Evolutionary conservation across 2,329 filamentous ascomycete species (phyloP).

Genomic region (Alternaria sp.): DNA sequence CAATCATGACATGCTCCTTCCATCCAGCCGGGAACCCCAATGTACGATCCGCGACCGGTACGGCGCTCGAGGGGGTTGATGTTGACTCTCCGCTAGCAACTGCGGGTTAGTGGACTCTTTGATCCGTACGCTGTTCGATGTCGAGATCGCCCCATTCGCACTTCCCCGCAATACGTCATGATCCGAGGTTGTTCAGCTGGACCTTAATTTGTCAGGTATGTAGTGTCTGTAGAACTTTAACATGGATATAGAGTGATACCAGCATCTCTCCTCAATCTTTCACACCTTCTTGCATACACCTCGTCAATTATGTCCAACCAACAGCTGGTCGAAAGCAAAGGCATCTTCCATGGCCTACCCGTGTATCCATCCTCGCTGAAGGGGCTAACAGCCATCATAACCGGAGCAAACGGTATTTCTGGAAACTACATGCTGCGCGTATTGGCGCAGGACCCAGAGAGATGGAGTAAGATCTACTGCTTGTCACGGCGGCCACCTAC

Average conservation of each 20-base stretch:
- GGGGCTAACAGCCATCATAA: conserved; percentile 61
- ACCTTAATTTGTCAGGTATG: background rate
- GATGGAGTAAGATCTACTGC: conserved; percentile 63
- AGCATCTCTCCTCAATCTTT: background rate
- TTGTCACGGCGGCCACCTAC: conserved; percentile 58
- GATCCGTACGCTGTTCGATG: background rate
- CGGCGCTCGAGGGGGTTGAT: background rate
- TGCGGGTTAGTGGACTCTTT: background rate
- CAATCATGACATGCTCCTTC: background rate
- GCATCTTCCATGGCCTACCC: conserved; percentile 62
- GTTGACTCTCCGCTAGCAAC: background rate
- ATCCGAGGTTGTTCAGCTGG: conserved; percentile 18
- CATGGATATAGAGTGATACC: background rate
- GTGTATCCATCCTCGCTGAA: conserved; percentile 54
- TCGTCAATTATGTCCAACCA: conserved; percentile 29
- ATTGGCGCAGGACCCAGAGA: conserved; percentile 55
- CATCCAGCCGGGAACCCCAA: background rate
- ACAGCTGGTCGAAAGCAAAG: conserved; percentile 40
- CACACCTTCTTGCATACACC: background rate
- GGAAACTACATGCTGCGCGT: conserved; percentile 62
- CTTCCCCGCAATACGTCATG: conserved; percentile 31
- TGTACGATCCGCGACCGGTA: background rate
- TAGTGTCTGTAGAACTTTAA: background rate
- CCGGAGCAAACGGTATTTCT: conserved; percentile 64
- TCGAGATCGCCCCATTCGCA: background rate